A percentile compares a stretch with the other conserved stretches of the same genome.
Evolutionary conservation across 2,329 filamentous ascomycete species (phyloP).

Genomic region (Geosmithia flava): DNA sequence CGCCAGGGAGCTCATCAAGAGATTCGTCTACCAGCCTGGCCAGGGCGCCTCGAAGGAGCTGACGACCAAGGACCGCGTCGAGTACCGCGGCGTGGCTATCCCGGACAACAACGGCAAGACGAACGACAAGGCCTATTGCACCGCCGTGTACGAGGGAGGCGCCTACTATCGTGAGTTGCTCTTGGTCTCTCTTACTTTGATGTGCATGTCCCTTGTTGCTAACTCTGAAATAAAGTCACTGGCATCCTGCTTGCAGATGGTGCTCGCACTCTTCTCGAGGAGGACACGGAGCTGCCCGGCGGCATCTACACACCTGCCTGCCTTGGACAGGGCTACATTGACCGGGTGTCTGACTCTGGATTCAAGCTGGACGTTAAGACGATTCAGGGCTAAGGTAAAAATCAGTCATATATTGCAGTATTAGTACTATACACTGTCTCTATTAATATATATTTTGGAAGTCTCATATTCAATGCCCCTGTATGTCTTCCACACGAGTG

Average conservation of each 20-base stretch:
- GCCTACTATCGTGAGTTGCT: conserved; percentile 49
- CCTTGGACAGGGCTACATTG: conserved; percentile 53
- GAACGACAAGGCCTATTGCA: conserved; percentile 35
- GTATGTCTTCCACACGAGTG: too few relatives aligned
- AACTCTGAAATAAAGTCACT: conserved; percentile 36
- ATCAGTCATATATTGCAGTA: too few relatives aligned
- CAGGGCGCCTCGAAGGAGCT: conserved; percentile 39
- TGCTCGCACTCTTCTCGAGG: conserved; percentile 52
- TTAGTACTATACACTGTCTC: too few relatives aligned
- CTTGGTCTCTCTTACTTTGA: background rate
- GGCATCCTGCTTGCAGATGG: conserved; percentile 51
- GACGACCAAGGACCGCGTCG: conserved; percentile 44
- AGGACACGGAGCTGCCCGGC: conserved; percentile 39
- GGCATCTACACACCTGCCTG: conserved; percentile 63
- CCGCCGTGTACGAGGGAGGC: conserved; percentile 45
- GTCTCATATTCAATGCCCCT: too few relatives aligned
- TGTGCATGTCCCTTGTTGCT: background rate
- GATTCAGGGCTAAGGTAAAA: background rate
- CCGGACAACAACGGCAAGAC: conserved; percentile 34
- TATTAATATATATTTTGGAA: too few relatives aligned
- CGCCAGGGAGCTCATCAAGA: conserved; percentile 29
- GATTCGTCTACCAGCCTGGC: conserved; percentile 38
- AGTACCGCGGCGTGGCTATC: conserved; percentile 52
- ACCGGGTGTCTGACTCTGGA: conserved; percentile 47
- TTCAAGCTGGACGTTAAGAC: conserved; percentile 41